Base-by-base conservation (phyloP, 208 protist species). In the Wallacemonas sp. region DNA sequence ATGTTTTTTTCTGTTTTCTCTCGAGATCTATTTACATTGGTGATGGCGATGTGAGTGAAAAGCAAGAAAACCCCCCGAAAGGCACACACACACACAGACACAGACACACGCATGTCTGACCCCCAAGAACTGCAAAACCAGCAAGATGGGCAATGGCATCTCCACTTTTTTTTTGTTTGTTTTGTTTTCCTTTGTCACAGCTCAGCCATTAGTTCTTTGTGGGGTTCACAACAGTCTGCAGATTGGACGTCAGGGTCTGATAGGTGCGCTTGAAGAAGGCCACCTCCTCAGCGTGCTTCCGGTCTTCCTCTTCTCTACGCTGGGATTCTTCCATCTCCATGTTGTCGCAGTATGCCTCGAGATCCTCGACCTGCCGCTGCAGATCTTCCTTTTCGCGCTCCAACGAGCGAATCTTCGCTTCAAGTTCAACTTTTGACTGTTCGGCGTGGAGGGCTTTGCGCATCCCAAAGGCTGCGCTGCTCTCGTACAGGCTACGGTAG, bases 361-460 rank as follows among this genome's bases (percentile, higher is more conserved):
- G 68, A 55, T 91, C 86, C 46, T 83, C 75, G 34, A 96, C 90
- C 63, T 98, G 87, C 34, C 80, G 76, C 78, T 98, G 88, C 17
- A 99, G 70, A 0, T 97, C 92, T 21, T 95, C 88, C 66, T 98
- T 98, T 62, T 99, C 95, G 1, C 83, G 72, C 70, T 99, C 95
- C 2, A 99, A 68, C 11, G 83, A 75, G n/a, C 84, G 84, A 22
- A 99, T 92, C 14, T 88, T 94, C 9, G 87, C 77, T 80, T 98
- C 91, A 72, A 99, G 87, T 68, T 99, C 97, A 3, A 95, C 87
- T 72, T 98, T 98, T 28, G 85, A 88, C 78, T 99, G 95, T 78
- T 99, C 98, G 0, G 96, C 92, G 67, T 99, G 96, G 0, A 99
- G 84, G 19, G 98, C 97, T 77, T 99, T 99, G 66, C 98, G 90